Evolutionary conservation across 192 early-diverging fungal species (phyloP), one percentile per base, ranked within the genome.

Genomic region (Linnemannia exigua): DNA sequence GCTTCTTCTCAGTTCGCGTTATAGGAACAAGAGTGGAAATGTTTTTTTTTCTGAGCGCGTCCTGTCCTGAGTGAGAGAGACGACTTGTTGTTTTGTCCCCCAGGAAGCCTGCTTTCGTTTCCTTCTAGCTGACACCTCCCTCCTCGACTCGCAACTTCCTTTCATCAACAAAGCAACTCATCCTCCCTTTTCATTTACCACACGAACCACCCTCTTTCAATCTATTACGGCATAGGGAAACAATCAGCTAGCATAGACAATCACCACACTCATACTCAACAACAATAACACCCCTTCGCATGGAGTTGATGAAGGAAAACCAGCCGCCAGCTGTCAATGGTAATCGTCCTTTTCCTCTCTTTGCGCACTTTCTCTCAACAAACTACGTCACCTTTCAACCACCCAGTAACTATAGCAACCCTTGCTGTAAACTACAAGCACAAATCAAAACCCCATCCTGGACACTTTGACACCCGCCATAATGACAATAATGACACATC

Each of bases 291-390:
- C 8, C 11, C 22, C 58, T 25, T 63, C 58, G 58, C 38, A 83
- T 83, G 81, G 81, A 83, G 63, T 51, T 83, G 61, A 76, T 83
- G 75, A 83, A 83, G 67, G 81, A 83, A 77, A 83, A 83, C 50
- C 75, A 77, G 17, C 81, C 58, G 31, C 52, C 51, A 20, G 46
- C 38, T 25, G 44, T 72, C 52, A 48, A 82, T 58, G 80, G 74
- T 71, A 76, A 9, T 19, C 19, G 19, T 12, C 36, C 12, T 67
- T 22, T 3, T 9, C 9, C 31, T 12, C 36, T 25, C 76, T 35
- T 16, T 50, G n/a, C n/a, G n/a, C 66, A 20, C 28, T 35, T 33
- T 75, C 28, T 36, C 11, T 31, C 58, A 17, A 15, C 17, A 51
- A 19, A 15, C 17, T 25, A 28, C 28, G 15, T 12, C 22, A 1